Base-by-base conservation (phyloP, 129 eudicot genomes). In the Tagetes erecta region DNA sequence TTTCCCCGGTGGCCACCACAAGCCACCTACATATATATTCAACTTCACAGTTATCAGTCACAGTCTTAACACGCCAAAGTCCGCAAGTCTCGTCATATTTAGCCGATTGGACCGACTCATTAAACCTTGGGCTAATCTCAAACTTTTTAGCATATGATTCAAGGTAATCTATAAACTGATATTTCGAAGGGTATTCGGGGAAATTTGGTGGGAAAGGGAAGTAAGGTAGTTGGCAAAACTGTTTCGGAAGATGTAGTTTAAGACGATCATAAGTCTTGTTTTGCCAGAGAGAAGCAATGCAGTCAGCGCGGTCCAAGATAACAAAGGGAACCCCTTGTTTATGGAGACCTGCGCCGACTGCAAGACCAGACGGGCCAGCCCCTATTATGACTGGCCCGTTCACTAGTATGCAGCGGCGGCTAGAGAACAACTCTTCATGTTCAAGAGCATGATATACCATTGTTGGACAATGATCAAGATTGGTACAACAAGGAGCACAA, bases 261-360 rank as follows among this genome's bases (percentile, higher is more conserved):
- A 95, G 95, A 59, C 99, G 94, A 67, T 95, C 90, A 38, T 95
- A 95, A 5, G 99, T 88, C 47, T 86, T 81, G 81, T 86, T 85
- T 83, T 95, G 92, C 99, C 99, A 95, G 9, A 95, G 83, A 1
- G 99, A 91, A 45, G 96, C 99, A 72, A 95, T 88, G 90, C 99
- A 91, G 79, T 87, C 83, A 77, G 97, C 91, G 45, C 93, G 78
- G 7, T 95, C 99, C 1, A 95, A 78, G 42, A 95, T 78, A 1
- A 95, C 78, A 51, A 85, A 95, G 31, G 99, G 97, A 2, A 95
- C 99, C 0, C 96, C 96, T 79, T 83, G 90, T 38, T 80, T 83
- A 38, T 87, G 84, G 2, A 95, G 92, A 42, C 97, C 96, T 0
- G 99, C 97, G 1, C 87, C 95, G 0, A 95, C 99, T 2, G 97